Evolutionary conservation across 2,329 filamentous ascomycete genomes (phyloP), one percentile per base, ranked within the genome.

Genomic region (Dryadomyces quercus-mongolicae): DNA sequence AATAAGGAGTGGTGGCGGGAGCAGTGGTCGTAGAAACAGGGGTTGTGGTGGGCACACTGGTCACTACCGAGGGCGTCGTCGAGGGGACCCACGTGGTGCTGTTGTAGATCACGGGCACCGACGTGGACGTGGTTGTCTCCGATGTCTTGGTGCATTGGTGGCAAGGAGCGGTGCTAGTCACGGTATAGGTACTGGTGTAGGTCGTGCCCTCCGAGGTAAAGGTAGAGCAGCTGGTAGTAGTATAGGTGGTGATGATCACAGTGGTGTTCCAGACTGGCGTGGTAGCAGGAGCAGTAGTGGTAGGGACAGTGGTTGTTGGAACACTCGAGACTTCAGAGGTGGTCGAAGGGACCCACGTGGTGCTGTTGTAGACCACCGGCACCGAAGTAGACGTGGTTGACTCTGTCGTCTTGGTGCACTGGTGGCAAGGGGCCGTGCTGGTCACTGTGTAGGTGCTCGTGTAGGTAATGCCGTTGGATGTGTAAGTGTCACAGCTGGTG

Each of bases 401-500:
- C 25, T 22, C n/a, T 3, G 47, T 49, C 10, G 22, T 36, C 13
- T 49, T 36, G 8, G 22, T 52, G 51, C 51, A 52, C 25, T 45
- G 7, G n/a, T 52, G 51, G 51, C 51, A 52, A 25, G 51, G 25
- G 5, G 46, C 18, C 16, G 51, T 52, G 42, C 22, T 21, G 16
- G 52, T 47, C 3, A 22, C 44, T 16, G 45, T 54, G 45, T 44
- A 49, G 45, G 46, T 54, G 52, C 18, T 38, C 12, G 57, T 57
- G 47, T 53, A 57, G 16, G 55, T 59, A 12, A 43, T 42, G 42
- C 57, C 55, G 20, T 16, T 42, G 5, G 54, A 54, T 7, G 43
- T 43, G 20, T 9, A 51, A 36, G 49, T 51, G 12, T 36, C 22
- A 20, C 49, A 51, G 49, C 38, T 43, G n/a, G 36, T 43, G 49